A percentile compares a stretch with the other conserved stretches of the same genome.
phyloP scores from a whole-genome alignment of 805 yeast genomes.

The Kluyveromyces siamensis region DNA sequence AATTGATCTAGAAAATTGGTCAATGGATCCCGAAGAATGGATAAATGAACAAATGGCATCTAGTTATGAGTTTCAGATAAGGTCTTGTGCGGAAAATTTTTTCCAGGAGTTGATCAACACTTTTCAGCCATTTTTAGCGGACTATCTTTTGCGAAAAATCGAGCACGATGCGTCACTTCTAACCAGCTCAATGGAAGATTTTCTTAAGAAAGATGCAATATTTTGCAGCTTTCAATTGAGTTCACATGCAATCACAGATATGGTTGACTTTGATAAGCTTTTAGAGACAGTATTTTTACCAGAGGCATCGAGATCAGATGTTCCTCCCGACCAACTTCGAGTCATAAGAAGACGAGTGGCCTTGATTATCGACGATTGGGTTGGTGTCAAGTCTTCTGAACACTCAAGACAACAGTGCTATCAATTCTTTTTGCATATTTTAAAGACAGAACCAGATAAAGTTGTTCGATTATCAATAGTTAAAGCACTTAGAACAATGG shows the following conservation, averaged over 20 bases:
- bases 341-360: constrained; percentile 72
- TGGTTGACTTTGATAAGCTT: constrained; percentile 60
- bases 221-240: constrained; percentile 78
- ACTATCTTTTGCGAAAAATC: constrained; percentile 51
- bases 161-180: constrained; percentile 30
- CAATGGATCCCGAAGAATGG: constrained; percentile 87
- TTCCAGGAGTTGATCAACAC: constrained; percentile 63
- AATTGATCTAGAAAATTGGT: constrained; percentile 74
- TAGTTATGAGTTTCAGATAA: constrained; percentile 74
- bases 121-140: constrained; percentile 49
- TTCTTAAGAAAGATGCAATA: constrained; percentile 68
- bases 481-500: constrained; percentile 54
- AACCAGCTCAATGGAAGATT: constrained; percentile 33
- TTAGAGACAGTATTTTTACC: constrained; percentile 60
- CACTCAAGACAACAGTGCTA: constrained; percentile 52
- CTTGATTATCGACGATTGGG: constrained; percentile 74
- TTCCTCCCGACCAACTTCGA: constrained; percentile 41
- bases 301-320: constrained; percentile 32
- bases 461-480: constrained; percentile 76
- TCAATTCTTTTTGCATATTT: constrained; percentile 41
- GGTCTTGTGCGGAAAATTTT: constrained; percentile 82
- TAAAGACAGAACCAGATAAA: constrained; percentile 51
- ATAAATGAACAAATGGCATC: constrained; percentile 67
- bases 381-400: constrained; percentile 52
- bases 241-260: constrained; percentile 52